phyloP scores from a whole-genome alignment of 73 alveolate species.

The Tetrahymena elliotti region DNA sequence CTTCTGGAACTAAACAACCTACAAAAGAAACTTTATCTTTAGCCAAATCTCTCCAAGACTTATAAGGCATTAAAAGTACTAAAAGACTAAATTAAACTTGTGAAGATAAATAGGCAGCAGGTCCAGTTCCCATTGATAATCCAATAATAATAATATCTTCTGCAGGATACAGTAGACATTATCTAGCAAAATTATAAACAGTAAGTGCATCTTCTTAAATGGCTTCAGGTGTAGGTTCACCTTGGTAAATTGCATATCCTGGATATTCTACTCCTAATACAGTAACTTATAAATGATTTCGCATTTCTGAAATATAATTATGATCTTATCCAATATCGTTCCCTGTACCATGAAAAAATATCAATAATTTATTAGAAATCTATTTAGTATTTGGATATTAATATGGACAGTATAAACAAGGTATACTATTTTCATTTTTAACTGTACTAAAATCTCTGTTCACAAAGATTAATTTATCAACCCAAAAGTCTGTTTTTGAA shows the following conservation, averaged over 20 bases:
- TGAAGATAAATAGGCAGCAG: conserved; percentile 52
- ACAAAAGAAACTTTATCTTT: neutral
- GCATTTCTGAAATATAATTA: neutral
- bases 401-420: neutral
- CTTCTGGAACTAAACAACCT: neutral
- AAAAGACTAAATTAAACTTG: neutral
- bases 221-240: conserved; percentile 42
- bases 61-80: neutral
- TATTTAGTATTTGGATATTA: neutral
- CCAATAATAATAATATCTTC: conserved; percentile 46
- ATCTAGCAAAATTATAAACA: conserved; percentile 7
- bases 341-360: neutral
- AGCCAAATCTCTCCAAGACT: neutral
- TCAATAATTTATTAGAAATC: neutral
- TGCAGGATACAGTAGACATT: neutral
- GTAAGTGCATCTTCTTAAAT: conserved; percentile 48
- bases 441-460: neutral
- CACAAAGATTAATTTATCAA: neutral
- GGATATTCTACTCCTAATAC: conserved; percentile 65
- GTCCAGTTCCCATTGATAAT: conserved; percentile 57
- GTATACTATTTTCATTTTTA: neutral
- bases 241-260: conserved; percentile 60
- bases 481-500: neutral
- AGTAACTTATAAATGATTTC: conserved; percentile 53
- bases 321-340: neutral